Evolutionary conservation across 306 rosid species (phyloP).

Genomic region (Cucurbita argyrosperma): DNA sequence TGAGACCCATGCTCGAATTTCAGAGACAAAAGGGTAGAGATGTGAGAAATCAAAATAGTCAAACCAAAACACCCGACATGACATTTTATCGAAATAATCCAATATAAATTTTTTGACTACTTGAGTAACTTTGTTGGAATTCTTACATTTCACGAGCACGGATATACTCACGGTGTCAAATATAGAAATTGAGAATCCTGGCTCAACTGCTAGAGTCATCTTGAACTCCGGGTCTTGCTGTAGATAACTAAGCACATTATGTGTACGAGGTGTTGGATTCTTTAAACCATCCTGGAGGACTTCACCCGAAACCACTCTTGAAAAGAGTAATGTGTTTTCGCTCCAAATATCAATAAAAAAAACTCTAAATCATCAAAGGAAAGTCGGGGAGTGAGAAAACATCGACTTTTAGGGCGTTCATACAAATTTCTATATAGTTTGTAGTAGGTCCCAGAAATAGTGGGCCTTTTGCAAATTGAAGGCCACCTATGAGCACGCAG

Average conservation of each 20-base stretch:
- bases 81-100: slow-evolving; percentile 63
- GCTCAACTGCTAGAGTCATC: slow-evolving; percentile 69
- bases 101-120: slow-evolving; percentile 52
- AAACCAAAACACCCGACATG: slow-evolving; percentile 68
- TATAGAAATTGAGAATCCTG: slow-evolving; percentile 48
- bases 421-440: slow-evolving; percentile 33
- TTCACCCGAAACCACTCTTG: slow-evolving; percentile 70
- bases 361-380: slow-evolving; percentile 81
- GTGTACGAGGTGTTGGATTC: slow-evolving; percentile 36
- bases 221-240: slow-evolving; percentile 53
- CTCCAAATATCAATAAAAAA: slow-evolving; percentile 76
- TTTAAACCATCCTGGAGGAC: slow-evolving; percentile 36
- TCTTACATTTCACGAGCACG: slow-evolving; percentile 72
- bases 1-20: slow-evolving; percentile 83
- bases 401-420: too few species aligned
- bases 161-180: slow-evolving; percentile 58
- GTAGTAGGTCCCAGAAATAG: slow-evolving; percentile 44
- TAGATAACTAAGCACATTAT: slow-evolving; percentile 45
- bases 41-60: slow-evolving; percentile 82
- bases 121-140: slow-evolving; percentile 62
- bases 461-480: slow-evolving; percentile 63
- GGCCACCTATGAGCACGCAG: slow-evolving; percentile 85
- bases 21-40: slow-evolving; percentile 49
- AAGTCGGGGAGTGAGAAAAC: slow-evolving; percentile 42
- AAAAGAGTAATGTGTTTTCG: slow-evolving; percentile 44